Conservation (phyloP, 1,284 basidiomycete species). For the Phellopilus nigrolimitatus region DNA sequence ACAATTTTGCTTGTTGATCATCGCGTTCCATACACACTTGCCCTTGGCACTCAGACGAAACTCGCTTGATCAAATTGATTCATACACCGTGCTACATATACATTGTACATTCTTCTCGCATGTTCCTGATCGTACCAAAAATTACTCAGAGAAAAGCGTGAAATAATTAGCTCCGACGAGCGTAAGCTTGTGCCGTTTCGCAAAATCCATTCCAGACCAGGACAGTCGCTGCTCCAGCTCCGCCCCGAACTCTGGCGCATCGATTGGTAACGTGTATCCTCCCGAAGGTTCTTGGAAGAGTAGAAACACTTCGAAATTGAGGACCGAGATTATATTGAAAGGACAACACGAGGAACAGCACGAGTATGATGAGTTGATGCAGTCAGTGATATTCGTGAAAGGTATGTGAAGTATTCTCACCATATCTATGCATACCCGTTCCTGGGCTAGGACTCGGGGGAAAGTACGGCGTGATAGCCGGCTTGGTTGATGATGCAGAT, state of each 20-base stretch:
- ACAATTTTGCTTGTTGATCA: too few species aligned
- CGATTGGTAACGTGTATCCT: constrained; percentile 38
- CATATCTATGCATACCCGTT: constrained; percentile 55
- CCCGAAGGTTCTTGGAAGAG: constrained; percentile 53
- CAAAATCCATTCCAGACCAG: constrained; percentile 55
- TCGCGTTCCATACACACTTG: too few species aligned
- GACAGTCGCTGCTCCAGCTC: constrained; percentile 43
- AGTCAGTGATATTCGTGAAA: background rate
- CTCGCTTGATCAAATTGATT: too few species aligned
- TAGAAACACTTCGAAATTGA: constrained; percentile 49
- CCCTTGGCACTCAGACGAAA: too few species aligned
- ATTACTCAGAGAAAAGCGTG: constrained; percentile 20
- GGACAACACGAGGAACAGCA: background rate
- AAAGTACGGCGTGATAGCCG: constrained; percentile 51
- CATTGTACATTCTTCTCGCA: background rate
- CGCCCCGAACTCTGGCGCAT: constrained; percentile 43
- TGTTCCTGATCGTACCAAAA: constrained; percentile 15
- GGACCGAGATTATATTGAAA: background rate
- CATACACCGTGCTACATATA: background rate
- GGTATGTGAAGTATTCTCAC: constrained; percentile 30
- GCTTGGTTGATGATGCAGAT: constrained; percentile 40
- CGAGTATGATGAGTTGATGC: constrained; percentile 3
- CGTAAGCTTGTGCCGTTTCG: constrained; percentile 45
- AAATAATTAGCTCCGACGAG: constrained; percentile 60
- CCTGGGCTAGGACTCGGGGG: constrained; percentile 53